These are phyloP conservation scores for Cenchrus purpureus DNA, from an alignment of 176 grass and related monocot genomes.

Conservation along the genomic window DNA sequence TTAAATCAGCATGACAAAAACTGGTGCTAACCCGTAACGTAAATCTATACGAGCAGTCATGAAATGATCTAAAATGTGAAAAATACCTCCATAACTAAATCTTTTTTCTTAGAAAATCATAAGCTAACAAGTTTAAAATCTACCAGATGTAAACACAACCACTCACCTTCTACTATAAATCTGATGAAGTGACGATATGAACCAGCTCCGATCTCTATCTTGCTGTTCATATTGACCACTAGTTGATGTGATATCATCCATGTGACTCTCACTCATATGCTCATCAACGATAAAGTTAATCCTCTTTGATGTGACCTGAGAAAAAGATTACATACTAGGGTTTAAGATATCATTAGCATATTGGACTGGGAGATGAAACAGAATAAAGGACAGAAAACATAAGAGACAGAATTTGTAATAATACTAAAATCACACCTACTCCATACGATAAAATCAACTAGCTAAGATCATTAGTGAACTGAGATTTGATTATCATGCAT, in stretches of 20 bases:
- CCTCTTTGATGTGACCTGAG: slow-evolving; percentile 92
- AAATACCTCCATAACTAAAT: slow-evolving; percentile 31
- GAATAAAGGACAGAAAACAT: slow-evolving; percentile 17
- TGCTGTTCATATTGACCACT: slow-evolving; percentile 67
- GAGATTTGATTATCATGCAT: neutral
- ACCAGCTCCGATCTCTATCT: slow-evolving; percentile 96
- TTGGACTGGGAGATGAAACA: slow-evolving; percentile 31
- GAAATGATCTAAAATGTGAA: slow-evolving; percentile 36
- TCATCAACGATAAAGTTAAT: slow-evolving; percentile 97
- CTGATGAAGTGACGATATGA: slow-evolving; percentile 84
- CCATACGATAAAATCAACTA: slow-evolving; percentile 22
- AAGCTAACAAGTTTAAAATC: slow-evolving; percentile 26
- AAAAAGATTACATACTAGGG: slow-evolving; percentile 46
- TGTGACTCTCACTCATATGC: slow-evolving; percentile 56
- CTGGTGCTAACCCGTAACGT: slow-evolving; percentile 9
- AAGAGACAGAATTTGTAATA: slow-evolving; percentile 30
- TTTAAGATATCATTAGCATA: slow-evolving; percentile 34
- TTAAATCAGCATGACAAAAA: slow-evolving; percentile 40
- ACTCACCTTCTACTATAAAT: slow-evolving; percentile 90
- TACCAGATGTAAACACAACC: slow-evolving; percentile 20
- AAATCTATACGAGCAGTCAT: slow-evolving; percentile 17
- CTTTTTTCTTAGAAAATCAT: neutral
- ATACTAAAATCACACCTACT: slow-evolving; percentile 12
- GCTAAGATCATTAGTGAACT: slow-evolving; percentile 28
- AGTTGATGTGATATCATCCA: slow-evolving; percentile 64